Evolutionary conservation across 2,329 filamentous ascomycete genomes (phyloP).

Genomic region (Westerdykella aurantiaca): DNA sequence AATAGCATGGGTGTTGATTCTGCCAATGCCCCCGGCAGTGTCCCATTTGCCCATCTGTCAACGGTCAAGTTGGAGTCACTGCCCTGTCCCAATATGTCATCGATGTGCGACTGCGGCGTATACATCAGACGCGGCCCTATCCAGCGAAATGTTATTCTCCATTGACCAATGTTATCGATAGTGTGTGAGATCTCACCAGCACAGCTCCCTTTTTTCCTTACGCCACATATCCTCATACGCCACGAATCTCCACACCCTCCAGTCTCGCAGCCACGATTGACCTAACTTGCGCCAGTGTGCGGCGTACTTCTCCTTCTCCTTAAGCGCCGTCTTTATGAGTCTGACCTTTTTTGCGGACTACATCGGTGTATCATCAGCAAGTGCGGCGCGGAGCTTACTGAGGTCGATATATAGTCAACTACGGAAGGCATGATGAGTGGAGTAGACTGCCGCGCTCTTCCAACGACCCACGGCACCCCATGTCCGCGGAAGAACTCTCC

Average conservation of each 20-base stretch:
- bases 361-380: slow-evolving; percentile 19
- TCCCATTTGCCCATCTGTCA: too few species aligned
- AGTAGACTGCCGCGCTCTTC: background rate
- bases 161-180: too few species aligned
- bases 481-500: slow-evolving; percentile 35
- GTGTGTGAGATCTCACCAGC: background rate
- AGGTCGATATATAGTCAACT: slow-evolving; percentile 28
- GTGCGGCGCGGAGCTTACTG: slow-evolving; percentile 24
- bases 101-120: background rate
- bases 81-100: background rate
- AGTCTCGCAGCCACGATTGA: background rate
- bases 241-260: background rate
- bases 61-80: too few species aligned
- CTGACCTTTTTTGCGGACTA: slow-evolving; percentile 16
- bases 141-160: background rate
- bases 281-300: slow-evolving; percentile 19
- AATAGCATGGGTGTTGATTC: background rate
- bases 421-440: background rate
- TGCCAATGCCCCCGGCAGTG: too few species aligned
- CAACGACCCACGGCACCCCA: slow-evolving; percentile 11
- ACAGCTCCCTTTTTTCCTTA: background rate
- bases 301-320: slow-evolving; percentile 25
- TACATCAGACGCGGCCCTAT: background rate
- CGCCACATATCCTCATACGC: background rate
- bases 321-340: slow-evolving; percentile 25